phyloP scores from a whole-genome alignment of 495 filamentous ascomycete genomes.

The Stereocaulon alpinum region DNA sequence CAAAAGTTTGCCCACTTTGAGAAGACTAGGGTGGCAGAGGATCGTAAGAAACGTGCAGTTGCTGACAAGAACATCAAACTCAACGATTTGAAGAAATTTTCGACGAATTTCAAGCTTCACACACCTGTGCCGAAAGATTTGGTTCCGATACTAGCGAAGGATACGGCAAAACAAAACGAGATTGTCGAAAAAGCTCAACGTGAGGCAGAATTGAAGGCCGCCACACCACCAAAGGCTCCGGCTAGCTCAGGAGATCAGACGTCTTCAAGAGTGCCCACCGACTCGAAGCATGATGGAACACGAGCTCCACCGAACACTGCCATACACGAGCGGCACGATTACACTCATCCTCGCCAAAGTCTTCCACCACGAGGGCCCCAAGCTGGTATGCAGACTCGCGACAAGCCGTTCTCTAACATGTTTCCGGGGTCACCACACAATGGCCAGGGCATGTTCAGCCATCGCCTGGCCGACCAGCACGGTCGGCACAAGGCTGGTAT shows the following conservation, averaged over 20 bases:
- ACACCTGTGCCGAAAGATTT: constrained; percentile 87
- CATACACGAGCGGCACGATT: constrained; percentile 37
- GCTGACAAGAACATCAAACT: constrained; percentile 81
- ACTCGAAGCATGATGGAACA: constrained; percentile 27
- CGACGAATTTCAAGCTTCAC: constrained; percentile 81
- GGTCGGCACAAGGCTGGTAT: constrained; percentile 45
- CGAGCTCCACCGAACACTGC: constrained; percentile 24
- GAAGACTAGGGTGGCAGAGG: constrained; percentile 60
- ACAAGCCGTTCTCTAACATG: constrained; percentile 31
- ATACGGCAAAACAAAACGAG: constrained; percentile 79
- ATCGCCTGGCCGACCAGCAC: constrained; percentile 45
- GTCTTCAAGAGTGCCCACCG: constrained; percentile 25
- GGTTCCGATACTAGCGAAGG: constrained; percentile 91
- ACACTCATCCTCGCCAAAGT: constrained; percentile 34
- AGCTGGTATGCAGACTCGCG: constrained; percentile 17
- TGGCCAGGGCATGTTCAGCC: constrained; percentile 39
- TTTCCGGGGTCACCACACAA: constrained; percentile 24
- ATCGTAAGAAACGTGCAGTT: constrained; percentile 53
- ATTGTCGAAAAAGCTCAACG: constrained; percentile 78
- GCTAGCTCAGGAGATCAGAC: constrained; percentile 31
- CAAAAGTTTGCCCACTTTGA: constrained; percentile 71
- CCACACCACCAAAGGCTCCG: constrained; percentile 27
- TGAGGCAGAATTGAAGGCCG: constrained; percentile 50
- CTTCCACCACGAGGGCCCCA: constrained; percentile 40
- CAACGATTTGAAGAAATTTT: constrained; percentile 90